Percentiles rank a stretch among this genome's conserved stretches.
phyloP scores from a whole-genome alignment of 2,329 filamentous ascomycete genomes.

The Basipetospora sp. region DNA sequence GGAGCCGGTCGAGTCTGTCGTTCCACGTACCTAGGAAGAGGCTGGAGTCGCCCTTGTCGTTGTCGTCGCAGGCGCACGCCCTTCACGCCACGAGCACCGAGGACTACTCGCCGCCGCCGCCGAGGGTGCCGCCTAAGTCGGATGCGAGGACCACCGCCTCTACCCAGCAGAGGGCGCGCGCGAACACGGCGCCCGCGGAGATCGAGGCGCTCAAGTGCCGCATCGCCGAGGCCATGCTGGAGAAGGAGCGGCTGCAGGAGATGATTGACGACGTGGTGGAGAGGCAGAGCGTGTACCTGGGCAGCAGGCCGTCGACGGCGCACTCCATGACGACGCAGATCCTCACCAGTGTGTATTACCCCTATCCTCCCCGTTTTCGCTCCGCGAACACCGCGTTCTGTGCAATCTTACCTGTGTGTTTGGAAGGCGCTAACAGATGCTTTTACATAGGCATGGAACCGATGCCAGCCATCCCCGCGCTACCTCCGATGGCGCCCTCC shows the following conservation, averaged over 20 bases:
- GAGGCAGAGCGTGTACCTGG: slow-evolving; percentile 42
- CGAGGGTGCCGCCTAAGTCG: slow-evolving; percentile 29
- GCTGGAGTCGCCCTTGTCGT: too few species aligned
- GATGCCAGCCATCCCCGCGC: slow-evolving; percentile 41
- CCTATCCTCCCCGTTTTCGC: not conserved
- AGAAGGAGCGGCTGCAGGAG: slow-evolving; percentile 42
- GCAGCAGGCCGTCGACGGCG: slow-evolving; percentile 38
- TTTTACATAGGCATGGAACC: slow-evolving; percentile 28
- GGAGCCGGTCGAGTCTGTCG: slow-evolving; percentile 37
- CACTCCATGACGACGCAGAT: slow-evolving; percentile 21
- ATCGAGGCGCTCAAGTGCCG: slow-evolving; percentile 38
- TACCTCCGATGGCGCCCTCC: slow-evolving; percentile 42
- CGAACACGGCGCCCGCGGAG: slow-evolving; percentile 27
- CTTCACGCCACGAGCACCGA: too few species aligned
- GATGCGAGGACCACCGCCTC: too few species aligned
- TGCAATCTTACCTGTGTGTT: not conserved
- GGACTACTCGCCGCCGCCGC: slow-evolving; percentile 12
- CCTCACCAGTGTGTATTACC: slow-evolving; percentile 13
- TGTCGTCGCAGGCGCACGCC: too few species aligned
- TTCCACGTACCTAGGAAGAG: slow-evolving; percentile 40
- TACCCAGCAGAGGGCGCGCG: slow-evolving; percentile 28
- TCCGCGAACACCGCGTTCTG: too few species aligned
- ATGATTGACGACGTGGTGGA: slow-evolving; percentile 47
- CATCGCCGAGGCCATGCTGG: slow-evolving; percentile 41
- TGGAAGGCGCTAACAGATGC: not conserved